phyloP scores from a whole-genome alignment of 2,329 filamentous ascomycete genomes.

The Trichoderma cornu-damae region DNA sequence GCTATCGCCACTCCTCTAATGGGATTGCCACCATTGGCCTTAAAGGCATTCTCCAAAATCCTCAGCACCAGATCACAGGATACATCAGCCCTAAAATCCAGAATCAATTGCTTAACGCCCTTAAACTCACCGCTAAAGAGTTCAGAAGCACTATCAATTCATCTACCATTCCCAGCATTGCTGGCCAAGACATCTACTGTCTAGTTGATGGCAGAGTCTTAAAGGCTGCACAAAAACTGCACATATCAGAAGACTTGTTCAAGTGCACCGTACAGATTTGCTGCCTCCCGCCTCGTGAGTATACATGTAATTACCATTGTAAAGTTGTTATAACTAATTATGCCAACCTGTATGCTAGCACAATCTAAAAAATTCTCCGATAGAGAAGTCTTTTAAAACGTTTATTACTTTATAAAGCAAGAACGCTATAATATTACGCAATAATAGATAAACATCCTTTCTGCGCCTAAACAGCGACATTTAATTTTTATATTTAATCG shows the following conservation, averaged over 20 bases:
- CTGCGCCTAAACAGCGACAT: neutral
- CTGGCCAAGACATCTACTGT: neutral
- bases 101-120: neutral
- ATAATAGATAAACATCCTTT: slow-evolving; percentile 5
- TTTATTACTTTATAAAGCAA: neutral
- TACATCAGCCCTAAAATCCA: neutral
- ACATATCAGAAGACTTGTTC: neutral
- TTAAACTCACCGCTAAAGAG: neutral
- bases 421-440: neutral
- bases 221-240: neutral
- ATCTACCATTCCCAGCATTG: neutral
- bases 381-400: slow-evolving; percentile 2
- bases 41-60: slow-evolving; percentile 5
- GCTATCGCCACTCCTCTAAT: neutral
- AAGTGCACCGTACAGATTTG: neutral
- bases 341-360: neutral
- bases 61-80: neutral
- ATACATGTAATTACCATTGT: neutral
- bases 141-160: neutral
- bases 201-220: neutral
- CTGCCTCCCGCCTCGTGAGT: slow-evolving; percentile 1
- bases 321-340: neutral
- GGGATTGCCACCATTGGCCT: neutral
- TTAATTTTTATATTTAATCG: neutral
- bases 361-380: neutral